Evolutionary conservation across 208 protist species (phyloP), one percentile per base, ranked within the genome.

Genomic region (Naegleria lovaniensis): DNA sequence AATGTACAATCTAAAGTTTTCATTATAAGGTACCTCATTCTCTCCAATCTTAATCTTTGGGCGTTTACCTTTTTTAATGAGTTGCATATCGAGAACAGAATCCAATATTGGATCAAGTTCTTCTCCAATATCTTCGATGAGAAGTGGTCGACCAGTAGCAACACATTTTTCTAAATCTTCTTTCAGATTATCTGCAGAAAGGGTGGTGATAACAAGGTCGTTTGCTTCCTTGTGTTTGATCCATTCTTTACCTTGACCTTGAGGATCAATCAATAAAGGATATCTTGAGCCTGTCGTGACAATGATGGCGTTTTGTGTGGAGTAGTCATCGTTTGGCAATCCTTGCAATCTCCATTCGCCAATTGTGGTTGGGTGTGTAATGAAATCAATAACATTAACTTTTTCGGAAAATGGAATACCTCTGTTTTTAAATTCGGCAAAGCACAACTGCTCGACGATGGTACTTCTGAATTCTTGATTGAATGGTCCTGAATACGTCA

Each of bases 291-390:
- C 91, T 29, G 93, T 90, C 15, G 95, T 96, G 15, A 96, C 94
- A 52, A 98, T 96, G 90, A 98, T 97, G 85, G 94, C 97, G 92
- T 98, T 98, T 92, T 98, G 95, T 43, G 95, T 93, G 6, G 95
- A 97, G 25, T 97, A 94, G 41, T 97, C 95, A 92, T 98, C 96
- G 41, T 93, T 96, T 38, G 96, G 96, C 15, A 98, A 93, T 29
- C 94, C 95, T 90, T 98, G 93, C 15, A 96, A 86, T 59, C 93
- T 93, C 96, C 96, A 98, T 92, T 96, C 92, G 59, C 94, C 95
- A 67, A 96, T 91, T 39, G 87, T 92, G 6, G 94, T 92, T 25
- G 96, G 94, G 48, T 94, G 91, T 7, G 93, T 91, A 38, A 97
- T 92, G 51, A 97, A 95, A 38, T 92, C 90, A 15, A 93, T 94